phyloP scores from a whole-genome alignment of 2,329 filamentous ascomycete genomes.

The Hawksworthiomyces lignivorus region DNA sequence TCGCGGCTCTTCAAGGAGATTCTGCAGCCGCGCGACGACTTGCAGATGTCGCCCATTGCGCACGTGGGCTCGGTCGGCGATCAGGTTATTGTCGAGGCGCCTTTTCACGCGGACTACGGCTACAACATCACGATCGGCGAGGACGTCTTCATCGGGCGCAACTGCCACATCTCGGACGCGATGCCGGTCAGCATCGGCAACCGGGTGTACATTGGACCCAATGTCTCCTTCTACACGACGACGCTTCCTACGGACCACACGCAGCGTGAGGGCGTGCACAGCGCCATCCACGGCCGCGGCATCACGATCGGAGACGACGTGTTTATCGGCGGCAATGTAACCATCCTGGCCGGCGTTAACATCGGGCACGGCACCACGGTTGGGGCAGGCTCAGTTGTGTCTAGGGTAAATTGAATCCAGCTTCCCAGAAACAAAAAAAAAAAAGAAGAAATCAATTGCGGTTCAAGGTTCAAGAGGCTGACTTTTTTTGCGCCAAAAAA shows the following conservation, averaged over 20 bases:
- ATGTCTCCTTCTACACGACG: slow-evolving; percentile 78
- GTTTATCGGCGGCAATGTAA: slow-evolving; percentile 71
- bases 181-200: slow-evolving; percentile 75
- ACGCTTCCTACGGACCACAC: slow-evolving; percentile 66
- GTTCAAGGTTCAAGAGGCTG: background rate
- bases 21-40: slow-evolving; percentile 52
- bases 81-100: slow-evolving; percentile 71
- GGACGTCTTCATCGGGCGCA: slow-evolving; percentile 73
- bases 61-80: slow-evolving; percentile 61
- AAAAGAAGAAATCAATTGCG: no score
- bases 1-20: slow-evolving; percentile 65
- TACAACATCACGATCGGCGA: slow-evolving; percentile 89
- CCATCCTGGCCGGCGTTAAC: slow-evolving; percentile 69
- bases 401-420: slow-evolving; percentile 44
- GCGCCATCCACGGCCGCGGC: slow-evolving; percentile 59
- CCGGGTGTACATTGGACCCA: slow-evolving; percentile 68
- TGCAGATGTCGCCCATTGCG: slow-evolving; percentile 47
- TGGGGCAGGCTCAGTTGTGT: slow-evolving; percentile 78
- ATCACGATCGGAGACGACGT: slow-evolving; percentile 81
- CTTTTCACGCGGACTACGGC: slow-evolving; percentile 89
- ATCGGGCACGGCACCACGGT: slow-evolving; percentile 74
- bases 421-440: no score
- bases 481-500: slow-evolving; percentile 5
- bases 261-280: slow-evolving; percentile 64
- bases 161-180: slow-evolving; percentile 83